Evolutionary conservation across 441 rosid genomes (phyloP).

Genomic region (Viola pubescens): DNA sequence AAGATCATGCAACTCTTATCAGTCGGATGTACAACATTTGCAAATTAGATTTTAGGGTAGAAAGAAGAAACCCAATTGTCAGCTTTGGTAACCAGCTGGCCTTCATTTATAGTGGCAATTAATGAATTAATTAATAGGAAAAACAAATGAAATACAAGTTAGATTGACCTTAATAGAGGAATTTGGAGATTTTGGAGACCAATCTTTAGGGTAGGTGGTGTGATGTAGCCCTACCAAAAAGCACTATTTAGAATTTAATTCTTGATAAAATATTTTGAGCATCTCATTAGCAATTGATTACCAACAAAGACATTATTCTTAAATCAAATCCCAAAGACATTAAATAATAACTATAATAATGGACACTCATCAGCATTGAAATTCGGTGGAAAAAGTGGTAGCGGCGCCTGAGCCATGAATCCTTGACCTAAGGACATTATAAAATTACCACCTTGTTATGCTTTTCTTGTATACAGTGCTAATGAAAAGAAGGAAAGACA

Average conservation of each 20-base stretch:
- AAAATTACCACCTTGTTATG: neutral
- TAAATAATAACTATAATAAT: no score
- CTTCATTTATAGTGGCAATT: neutral
- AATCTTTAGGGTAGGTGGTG: slow-evolving; percentile 11
- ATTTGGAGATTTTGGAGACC: neutral
- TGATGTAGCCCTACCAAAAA: neutral
- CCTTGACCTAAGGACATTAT: slow-evolving; percentile 6
- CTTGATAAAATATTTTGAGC: neutral
- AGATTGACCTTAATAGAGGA: slow-evolving; percentile 4
- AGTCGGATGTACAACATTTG: no score
- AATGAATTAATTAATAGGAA: neutral
- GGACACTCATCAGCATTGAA: neutral
- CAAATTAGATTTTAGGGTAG: neutral
- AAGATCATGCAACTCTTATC: no score
- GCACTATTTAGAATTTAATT: neutral
- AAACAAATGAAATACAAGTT: slow-evolving; percentile 2
- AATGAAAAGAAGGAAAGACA: neutral
- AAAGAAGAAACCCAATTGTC: neutral
- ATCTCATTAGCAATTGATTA: no score
- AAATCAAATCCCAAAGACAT: neutral
- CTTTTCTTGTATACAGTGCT: neutral
- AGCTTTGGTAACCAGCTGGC: slow-evolving; percentile 23
- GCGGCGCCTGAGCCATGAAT: slow-evolving; percentile 11
- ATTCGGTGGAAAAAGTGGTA: slow-evolving; percentile 22
- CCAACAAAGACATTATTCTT: neutral